Evolutionary conservation across 768 basidiomycete species (phyloP).

Genomic region (Tephrocybe sp.): DNA sequence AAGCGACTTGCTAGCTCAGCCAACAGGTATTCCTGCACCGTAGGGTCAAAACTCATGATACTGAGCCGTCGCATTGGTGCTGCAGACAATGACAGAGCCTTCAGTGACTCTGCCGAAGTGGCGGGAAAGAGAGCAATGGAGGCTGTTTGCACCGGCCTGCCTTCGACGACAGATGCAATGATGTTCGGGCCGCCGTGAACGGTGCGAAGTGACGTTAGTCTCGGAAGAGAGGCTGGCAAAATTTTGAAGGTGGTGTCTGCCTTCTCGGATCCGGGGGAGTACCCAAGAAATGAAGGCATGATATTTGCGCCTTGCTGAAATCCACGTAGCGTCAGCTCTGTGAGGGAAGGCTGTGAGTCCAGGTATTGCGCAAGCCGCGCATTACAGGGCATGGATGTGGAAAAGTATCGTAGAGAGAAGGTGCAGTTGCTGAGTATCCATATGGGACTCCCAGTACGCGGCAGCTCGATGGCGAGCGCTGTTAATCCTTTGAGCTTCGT

Average conservation of each 20-base stretch:
- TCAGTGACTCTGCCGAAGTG: slow-evolving; percentile 38
- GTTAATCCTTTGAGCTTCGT: slow-evolving; percentile 36
- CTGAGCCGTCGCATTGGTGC: slow-evolving; percentile 49
- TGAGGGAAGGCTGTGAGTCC: slow-evolving; percentile 45
- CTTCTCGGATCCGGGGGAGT: slow-evolving; percentile 11
- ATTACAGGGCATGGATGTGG: slow-evolving; percentile 59
- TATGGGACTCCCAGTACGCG: slow-evolving; percentile 33
- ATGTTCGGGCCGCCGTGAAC: slow-evolving; percentile 50
- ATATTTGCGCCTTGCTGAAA: slow-evolving; percentile 34
- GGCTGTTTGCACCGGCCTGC: slow-evolving; percentile 48
- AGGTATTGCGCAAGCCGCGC: slow-evolving; percentile 49
- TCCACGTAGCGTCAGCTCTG: slow-evolving; percentile 57
- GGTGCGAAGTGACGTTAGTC: slow-evolving; percentile 49
- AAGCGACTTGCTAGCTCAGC: slow-evolving; percentile 47
- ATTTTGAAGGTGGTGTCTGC: slow-evolving; percentile 32
- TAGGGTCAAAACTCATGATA: slow-evolving; percentile 56
- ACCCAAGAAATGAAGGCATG: slow-evolving; percentile 23
- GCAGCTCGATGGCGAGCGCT: slow-evolving; percentile 53
- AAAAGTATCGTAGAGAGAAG: slow-evolving; percentile 46
- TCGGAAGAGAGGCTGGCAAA: slow-evolving; percentile 42
- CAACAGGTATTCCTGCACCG: slow-evolving; percentile 44
- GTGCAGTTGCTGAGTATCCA: slow-evolving; percentile 50
- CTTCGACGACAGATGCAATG: slow-evolving; percentile 44
- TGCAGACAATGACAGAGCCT: slow-evolving; percentile 40
- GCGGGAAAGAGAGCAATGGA: slow-evolving; percentile 53